Conservation (phyloP, 106 monocot genomes). For the Dioscorea alata region DNA sequence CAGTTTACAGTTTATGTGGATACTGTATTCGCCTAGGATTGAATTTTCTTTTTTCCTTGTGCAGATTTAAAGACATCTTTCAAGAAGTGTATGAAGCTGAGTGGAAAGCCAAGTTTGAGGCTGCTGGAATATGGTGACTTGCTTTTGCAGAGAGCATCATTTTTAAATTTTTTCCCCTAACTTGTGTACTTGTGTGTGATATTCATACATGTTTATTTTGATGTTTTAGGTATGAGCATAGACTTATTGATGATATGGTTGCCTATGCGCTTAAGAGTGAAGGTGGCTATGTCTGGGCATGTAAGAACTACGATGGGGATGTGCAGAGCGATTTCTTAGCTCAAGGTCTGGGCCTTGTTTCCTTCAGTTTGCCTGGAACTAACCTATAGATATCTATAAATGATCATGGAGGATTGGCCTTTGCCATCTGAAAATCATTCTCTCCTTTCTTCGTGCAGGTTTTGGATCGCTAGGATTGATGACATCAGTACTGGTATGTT, state of each 20-base stretch:
- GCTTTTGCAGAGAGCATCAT: neutral
- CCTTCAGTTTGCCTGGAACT: neutral
- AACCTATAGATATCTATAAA: too few species aligned
- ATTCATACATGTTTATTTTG: neutral
- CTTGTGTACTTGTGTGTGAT: neutral
- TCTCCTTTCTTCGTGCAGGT: conserved; percentile 37
- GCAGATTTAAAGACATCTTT: conserved; percentile 96
- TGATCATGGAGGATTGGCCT: too few species aligned
- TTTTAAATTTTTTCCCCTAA: too few species aligned
- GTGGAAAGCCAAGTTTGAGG: conserved; percentile 84
- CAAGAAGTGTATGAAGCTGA: conserved; percentile 83
- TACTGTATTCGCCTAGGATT: neutral
- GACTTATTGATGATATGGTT: conserved; percentile 99
- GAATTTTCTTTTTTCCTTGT: neutral
- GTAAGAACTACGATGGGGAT: conserved; percentile 98
- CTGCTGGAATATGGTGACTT: conserved; percentile 84
- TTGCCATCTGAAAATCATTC: neutral
- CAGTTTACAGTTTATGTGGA: neutral
- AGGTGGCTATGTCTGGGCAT: conserved; percentile 97
- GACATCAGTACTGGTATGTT: conserved; percentile 85
- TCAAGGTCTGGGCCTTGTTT: conserved; percentile 40
- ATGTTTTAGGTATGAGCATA: conserved; percentile 87
- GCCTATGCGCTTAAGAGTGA: conserved; percentile 92
- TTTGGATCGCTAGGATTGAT: conserved; percentile 96
- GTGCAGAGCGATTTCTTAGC: conserved; percentile 98